These are phyloP conservation scores for Rhizophora mangle DNA, from an alignment of 345 rosid species.

Conservation along the genomic window DNA sequence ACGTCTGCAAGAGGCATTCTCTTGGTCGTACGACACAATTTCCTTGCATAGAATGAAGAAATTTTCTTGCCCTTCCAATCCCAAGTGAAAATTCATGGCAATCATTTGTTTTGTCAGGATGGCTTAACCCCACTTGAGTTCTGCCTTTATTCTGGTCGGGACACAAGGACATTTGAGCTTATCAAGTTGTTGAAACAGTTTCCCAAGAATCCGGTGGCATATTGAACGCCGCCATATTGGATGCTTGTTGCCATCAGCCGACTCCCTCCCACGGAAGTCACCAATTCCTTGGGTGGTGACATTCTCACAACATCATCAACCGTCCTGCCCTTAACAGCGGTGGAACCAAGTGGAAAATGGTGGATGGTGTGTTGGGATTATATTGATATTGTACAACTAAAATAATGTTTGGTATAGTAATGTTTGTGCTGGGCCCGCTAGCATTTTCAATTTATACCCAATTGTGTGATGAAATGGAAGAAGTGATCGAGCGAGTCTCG, in stretches of 20 bases:
- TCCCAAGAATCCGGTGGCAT: constrained; percentile 30
- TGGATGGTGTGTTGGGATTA: too few relatives aligned
- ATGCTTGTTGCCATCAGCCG: constrained; percentile 2
- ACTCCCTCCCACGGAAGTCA: neutral
- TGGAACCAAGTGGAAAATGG: too few relatives aligned
- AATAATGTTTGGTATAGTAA: too few relatives aligned
- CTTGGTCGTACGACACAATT: too few relatives aligned
- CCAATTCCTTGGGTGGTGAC: neutral
- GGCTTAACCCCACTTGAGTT: constrained; percentile 80
- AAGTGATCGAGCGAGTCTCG: too few relatives aligned
- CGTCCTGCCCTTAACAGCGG: neutral
- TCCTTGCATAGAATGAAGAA: too few relatives aligned
- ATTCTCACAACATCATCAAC: neutral
- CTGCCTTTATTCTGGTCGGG: constrained; percentile 66
- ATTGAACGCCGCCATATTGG: neutral
- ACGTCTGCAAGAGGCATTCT: too few relatives aligned
- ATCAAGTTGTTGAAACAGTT: constrained; percentile 72
- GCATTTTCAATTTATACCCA: too few relatives aligned
- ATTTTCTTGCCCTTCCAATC: neutral
- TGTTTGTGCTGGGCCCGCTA: too few relatives aligned
- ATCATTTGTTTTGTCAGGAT: constrained; percentile 42
- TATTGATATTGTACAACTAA: too few relatives aligned
- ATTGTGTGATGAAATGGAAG: too few relatives aligned
- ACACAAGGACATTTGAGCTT: constrained; percentile 60
- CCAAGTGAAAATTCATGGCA: neutral